Evolutionary conservation across 768 basidiomycete species (phyloP).

Genomic region (Kwoniella bestiolae): DNA sequence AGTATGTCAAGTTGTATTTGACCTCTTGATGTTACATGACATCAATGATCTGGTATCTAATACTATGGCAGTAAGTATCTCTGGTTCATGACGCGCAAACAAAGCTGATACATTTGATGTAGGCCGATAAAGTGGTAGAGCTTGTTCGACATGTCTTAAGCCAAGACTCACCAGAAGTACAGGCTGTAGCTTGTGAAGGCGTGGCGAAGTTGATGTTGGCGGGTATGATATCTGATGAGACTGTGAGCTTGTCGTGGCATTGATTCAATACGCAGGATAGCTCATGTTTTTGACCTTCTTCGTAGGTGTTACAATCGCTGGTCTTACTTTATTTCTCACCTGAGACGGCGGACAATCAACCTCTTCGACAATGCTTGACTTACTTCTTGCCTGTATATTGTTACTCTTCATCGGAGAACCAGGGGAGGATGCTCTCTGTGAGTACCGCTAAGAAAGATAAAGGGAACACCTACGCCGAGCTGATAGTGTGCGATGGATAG

Average conservation of each 20-base stretch:
- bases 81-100: neutral
- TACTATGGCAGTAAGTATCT: constrained; percentile 48
- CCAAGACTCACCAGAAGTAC: constrained; percentile 66
- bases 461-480: neutral
- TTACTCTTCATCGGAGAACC: constrained; percentile 76
- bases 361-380: constrained; percentile 79
- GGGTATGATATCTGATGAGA: constrained; percentile 73
- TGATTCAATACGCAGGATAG: neutral
- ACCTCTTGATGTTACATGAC: constrained; percentile 83
- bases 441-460: constrained; percentile 48
- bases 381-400: constrained; percentile 87
- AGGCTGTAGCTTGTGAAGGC: constrained; percentile 75
- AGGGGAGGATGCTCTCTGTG: constrained; percentile 71
- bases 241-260: constrained; percentile 60
- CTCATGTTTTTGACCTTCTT: neutral
- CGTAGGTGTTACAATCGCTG: constrained; percentile 63
- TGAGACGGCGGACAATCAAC: constrained; percentile 76
- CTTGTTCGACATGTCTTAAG: constrained; percentile 68
- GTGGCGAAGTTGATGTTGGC: constrained; percentile 82
- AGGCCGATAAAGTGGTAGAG: constrained; percentile 67
- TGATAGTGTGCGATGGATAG: constrained; percentile 57
- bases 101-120: neutral
- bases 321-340: constrained; percentile 75
- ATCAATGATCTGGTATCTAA: constrained; percentile 58
- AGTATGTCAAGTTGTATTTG: constrained; percentile 80